Evolutionary conservation across 2,329 filamentous ascomycete species (phyloP).

Genomic region (Lecanicillium sp.): DNA sequence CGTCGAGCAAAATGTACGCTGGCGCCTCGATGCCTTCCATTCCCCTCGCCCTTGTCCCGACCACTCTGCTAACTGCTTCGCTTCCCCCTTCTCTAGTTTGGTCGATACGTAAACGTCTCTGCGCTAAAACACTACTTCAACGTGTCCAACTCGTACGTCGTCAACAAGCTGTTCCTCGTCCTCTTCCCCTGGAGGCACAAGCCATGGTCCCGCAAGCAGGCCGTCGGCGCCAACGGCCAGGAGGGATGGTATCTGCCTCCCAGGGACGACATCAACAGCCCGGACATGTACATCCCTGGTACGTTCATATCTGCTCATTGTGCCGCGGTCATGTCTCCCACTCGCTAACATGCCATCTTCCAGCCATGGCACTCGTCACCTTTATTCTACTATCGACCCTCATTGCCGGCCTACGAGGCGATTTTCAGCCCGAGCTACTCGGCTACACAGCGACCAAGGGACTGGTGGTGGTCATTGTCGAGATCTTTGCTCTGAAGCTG

Average conservation of each 20-base stretch:
- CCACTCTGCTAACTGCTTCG: not conserved
- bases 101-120: constrained; percentile 79
- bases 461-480: constrained; percentile 73
- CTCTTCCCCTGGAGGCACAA: constrained; percentile 97
- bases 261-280: constrained; percentile 91
- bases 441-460: constrained; percentile 83
- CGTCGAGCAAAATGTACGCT: constrained; percentile 82
- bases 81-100: constrained; percentile 21
- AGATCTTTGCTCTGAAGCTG: constrained; percentile 84
- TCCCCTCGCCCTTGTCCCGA: not conserved
- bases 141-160: constrained; percentile 93
- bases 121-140: constrained; percentile 99
- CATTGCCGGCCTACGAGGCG: constrained; percentile 78
- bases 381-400: constrained; percentile 93
- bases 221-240: constrained; percentile 60
- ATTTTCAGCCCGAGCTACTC: constrained; percentile 89
- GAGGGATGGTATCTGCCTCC: constrained; percentile 81
- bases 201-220: constrained; percentile 90
- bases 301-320: too few species aligned
- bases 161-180: constrained; percentile 87
- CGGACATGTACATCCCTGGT: constrained; percentile 96
- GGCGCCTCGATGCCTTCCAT: not conserved
- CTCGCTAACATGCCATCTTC: not conserved
- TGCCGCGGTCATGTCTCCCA: too few species aligned
- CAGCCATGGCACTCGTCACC: constrained; percentile 90